These are phyloP conservation scores for Fusarium sp. DNA, from an alignment of 2,329 filamentous ascomycete genomes.

Conservation along the genomic window DNA sequence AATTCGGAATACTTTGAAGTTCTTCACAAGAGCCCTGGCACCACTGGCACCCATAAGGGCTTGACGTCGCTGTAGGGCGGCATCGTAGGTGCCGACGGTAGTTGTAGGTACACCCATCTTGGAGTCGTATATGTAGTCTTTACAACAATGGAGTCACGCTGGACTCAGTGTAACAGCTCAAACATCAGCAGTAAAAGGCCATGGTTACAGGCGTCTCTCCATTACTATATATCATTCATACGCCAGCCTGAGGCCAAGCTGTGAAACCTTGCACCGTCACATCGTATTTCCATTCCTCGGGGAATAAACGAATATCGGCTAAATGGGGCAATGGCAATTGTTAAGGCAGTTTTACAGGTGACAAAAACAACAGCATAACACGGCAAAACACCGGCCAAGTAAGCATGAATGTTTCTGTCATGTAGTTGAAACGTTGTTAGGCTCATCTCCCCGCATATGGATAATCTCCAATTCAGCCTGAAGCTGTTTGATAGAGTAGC, in stretches of 20 bases:
- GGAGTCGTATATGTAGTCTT: neutral
- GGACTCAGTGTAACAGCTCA: constrained; percentile 3
- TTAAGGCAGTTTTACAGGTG: neutral
- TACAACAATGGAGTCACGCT: neutral
- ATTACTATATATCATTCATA: constrained; percentile 19
- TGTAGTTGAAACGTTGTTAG: neutral
- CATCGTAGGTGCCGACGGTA: constrained; percentile 59
- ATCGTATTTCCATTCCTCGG: neutral
- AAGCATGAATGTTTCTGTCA: neutral
- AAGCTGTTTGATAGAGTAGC: neutral
- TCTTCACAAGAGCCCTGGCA: constrained; percentile 67
- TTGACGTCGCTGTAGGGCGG: constrained; percentile 65
- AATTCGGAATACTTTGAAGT: constrained; percentile 71
- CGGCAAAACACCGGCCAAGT: neutral
- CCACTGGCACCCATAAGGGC: constrained; percentile 67
- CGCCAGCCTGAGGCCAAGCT: constrained; percentile 1
- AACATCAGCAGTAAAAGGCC: neutral
- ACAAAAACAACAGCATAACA: neutral
- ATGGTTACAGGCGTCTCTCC: neutral
- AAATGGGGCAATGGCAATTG: neutral
- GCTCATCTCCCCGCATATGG: constrained; percentile 10
- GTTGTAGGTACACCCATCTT: constrained; percentile 31
- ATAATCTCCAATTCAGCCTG: constrained; percentile 17
- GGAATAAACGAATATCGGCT: constrained; percentile 17
- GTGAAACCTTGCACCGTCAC: constrained; percentile 18